phyloP scores from a whole-genome alignment of 805 yeast species.

The Monosporozyma unispora region DNA sequence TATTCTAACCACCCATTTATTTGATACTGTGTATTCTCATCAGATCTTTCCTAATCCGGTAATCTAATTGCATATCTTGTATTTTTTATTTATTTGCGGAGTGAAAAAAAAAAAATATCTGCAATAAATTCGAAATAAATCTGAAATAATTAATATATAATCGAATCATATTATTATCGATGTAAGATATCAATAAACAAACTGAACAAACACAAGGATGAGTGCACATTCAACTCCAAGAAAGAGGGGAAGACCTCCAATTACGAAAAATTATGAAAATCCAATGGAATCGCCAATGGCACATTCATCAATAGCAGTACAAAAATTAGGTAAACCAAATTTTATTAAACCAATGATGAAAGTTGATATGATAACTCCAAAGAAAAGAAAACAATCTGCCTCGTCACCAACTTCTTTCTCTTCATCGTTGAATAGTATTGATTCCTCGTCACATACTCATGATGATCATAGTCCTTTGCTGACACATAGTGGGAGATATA shows the following conservation, averaged over 20 bases:
- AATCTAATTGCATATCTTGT: background rate
- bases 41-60: background rate
- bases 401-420: background rate
- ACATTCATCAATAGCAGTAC: slow-evolving; percentile 27
- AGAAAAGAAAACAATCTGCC: slow-evolving; percentile 5
- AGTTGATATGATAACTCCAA: slow-evolving; percentile 15
- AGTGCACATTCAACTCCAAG: slow-evolving; percentile 6
- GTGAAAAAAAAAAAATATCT: background rate
- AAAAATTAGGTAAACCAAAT: slow-evolving; percentile 20
- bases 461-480: slow-evolving; percentile 2
- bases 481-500: slow-evolving; percentile 21
- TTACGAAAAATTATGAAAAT: slow-evolving; percentile 27
- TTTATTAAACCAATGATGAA: slow-evolving; percentile 30
- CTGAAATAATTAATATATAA: no score
- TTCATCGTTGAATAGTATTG: background rate
- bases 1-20: no score
- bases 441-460: background rate
- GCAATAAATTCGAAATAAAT: no score
- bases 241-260: slow-evolving; percentile 31
- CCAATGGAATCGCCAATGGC: slow-evolving; percentile 33
- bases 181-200: background rate
- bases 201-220: background rate
- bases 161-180: no score
- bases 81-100: background rate
- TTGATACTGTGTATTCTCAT: background rate